Percentiles rank a stretch among this genome's conserved stretches.
Conservation (phyloP, 106 monocot genomes). For the Acanthochlamys bracteata region DNA sequence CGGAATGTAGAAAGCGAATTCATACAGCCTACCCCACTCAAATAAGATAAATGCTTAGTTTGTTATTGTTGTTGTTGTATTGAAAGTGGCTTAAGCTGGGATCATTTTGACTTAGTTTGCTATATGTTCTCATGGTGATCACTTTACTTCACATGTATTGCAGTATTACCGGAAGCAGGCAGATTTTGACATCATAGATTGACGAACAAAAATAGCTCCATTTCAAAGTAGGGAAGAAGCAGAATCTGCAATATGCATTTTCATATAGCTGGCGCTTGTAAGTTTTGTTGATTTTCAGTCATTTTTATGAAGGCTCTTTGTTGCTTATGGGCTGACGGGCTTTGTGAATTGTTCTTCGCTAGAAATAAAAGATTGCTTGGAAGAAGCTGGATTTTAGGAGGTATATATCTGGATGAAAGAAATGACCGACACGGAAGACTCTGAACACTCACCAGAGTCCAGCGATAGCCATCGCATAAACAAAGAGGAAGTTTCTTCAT, state of each 20-base stretch:
- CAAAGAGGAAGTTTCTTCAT: slow-evolving; percentile 54
- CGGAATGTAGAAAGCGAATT: too few species aligned
- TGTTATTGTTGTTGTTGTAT: too few species aligned
- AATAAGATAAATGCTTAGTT: too few species aligned
- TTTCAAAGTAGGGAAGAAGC: slow-evolving; percentile 66
- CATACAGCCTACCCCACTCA: too few species aligned
- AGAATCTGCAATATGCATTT: slow-evolving; percentile 75
- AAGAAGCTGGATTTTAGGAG: slow-evolving; percentile 76
- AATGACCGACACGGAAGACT: slow-evolving; percentile 69
- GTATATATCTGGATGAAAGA: slow-evolving; percentile 86
- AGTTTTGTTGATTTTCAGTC: slow-evolving; percentile 13
- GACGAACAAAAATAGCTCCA: slow-evolving; percentile 93
- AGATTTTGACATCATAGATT: slow-evolving; percentile 76
- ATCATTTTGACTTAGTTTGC: too few species aligned
- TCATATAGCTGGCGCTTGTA: slow-evolving; percentile 96
- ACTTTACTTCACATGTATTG: neutral
- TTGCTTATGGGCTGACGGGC: too few species aligned
- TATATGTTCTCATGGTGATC: too few species aligned
- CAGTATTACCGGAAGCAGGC: slow-evolving; percentile 95
- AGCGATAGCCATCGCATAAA: slow-evolving; percentile 33
- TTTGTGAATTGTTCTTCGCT: slow-evolving; percentile 15
- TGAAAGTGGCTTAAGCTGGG: too few species aligned
- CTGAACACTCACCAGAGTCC: slow-evolving; percentile 26
- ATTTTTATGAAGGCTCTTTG: too few species aligned
- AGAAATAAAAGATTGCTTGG: slow-evolving; percentile 81